Conservation (phyloP, 257 asterid genomes). For the Lithospermum erythrorhizon region DNA sequence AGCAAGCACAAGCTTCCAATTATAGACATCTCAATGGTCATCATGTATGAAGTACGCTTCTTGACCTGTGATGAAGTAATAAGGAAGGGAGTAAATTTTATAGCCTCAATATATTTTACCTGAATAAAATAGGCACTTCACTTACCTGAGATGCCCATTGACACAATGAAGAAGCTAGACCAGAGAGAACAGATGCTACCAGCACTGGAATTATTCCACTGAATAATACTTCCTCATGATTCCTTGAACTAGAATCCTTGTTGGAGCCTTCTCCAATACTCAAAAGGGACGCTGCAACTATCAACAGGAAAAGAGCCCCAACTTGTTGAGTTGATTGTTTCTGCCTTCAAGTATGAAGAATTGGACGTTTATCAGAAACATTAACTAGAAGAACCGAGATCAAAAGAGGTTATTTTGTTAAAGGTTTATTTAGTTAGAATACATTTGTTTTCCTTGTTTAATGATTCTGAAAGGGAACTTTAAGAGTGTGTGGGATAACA, state of each 20-base stretch:
- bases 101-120: slow-evolving; percentile 5
- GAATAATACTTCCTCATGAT: slow-evolving; percentile 66
- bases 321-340: slow-evolving; percentile 81
- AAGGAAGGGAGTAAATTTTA: not conserved
- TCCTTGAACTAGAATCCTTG: slow-evolving; percentile 44
- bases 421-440: not conserved
- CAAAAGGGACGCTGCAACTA: slow-evolving; percentile 77
- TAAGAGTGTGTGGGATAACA: not conserved
- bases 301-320: slow-evolving; percentile 87
- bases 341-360: slow-evolving; percentile 42
- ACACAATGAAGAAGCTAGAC: slow-evolving; percentile 93
- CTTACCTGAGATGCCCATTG: slow-evolving; percentile 98
- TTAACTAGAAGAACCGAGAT: slow-evolving; percentile 6
- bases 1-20: slow-evolving; percentile 89
- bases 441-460: no score
- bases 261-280: slow-evolving; percentile 93
- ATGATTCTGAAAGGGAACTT: not conserved
- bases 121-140: slow-evolving; percentile 11
- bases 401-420: not conserved
- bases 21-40: slow-evolving; percentile 95
- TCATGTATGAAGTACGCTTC: slow-evolving; percentile 78
- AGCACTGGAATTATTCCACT: slow-evolving; percentile 77
- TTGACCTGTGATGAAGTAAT: slow-evolving; percentile 44
- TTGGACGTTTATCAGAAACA: slow-evolving; percentile 3
- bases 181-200: slow-evolving; percentile 91